These are phyloP conservation scores for Colletotrichum liaoningense DNA, from an alignment of 2,329 filamentous ascomycete genomes.

Conservation along the genomic window DNA sequence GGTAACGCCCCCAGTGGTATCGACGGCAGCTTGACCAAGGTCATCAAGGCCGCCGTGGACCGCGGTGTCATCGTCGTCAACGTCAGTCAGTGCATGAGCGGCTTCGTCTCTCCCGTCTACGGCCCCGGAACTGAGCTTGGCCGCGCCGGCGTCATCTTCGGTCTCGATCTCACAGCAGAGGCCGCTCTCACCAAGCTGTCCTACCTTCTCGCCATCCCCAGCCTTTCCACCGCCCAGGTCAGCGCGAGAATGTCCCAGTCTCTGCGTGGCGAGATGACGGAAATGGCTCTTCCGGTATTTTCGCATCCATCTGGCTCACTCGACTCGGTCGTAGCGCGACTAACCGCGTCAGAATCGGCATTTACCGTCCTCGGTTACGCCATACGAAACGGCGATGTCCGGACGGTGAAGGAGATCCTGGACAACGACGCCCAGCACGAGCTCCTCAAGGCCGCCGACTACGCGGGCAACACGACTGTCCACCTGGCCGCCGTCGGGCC, in stretches of 20 bases:
- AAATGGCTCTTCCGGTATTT: slow-evolving; percentile 78
- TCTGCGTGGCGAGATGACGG: slow-evolving; percentile 87
- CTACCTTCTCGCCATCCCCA: slow-evolving; percentile 80
- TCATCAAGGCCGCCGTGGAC: slow-evolving; percentile 80
- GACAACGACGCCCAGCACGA: slow-evolving; percentile 68
- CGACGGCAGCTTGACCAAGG: slow-evolving; percentile 82
- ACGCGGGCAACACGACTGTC: slow-evolving; percentile 80
- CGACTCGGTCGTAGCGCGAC: slow-evolving; percentile 53
- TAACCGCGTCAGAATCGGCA: slow-evolving; percentile 66
- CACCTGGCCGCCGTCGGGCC: slow-evolving; percentile 69
- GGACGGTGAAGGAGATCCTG: slow-evolving; percentile 74
- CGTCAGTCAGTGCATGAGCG: slow-evolving; percentile 87
- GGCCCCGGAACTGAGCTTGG: slow-evolving; percentile 82
- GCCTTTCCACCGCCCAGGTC: slow-evolving; percentile 73
- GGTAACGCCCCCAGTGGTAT: slow-evolving; percentile 89
- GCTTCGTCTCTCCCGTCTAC: slow-evolving; percentile 82
- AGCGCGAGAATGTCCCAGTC: slow-evolving; percentile 78
- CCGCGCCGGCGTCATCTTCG: slow-evolving; percentile 87
- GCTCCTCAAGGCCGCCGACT: slow-evolving; percentile 81
- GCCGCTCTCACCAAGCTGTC: slow-evolving; percentile 92
- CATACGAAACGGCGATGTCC: slow-evolving; percentile 77
- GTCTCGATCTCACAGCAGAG: slow-evolving; percentile 89
- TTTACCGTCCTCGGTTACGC: slow-evolving; percentile 85
- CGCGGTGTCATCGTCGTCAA: slow-evolving; percentile 90
- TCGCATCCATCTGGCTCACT: slow-evolving; percentile 74